Evolutionary conservation across 208 protist species (phyloP).

Genomic region (Crithidia acanthocephali): DNA sequence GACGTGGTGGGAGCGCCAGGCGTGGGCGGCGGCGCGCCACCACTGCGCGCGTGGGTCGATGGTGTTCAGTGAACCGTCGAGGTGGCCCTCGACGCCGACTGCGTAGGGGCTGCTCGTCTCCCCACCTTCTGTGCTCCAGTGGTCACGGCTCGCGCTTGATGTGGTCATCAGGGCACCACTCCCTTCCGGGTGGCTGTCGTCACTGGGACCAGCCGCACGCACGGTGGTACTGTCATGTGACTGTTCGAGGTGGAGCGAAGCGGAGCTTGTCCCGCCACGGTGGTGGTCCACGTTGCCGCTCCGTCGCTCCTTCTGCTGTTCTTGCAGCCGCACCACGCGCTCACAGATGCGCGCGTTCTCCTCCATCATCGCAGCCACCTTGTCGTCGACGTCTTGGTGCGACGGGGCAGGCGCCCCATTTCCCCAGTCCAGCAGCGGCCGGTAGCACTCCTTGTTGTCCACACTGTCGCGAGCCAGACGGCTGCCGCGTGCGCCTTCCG

Average conservation of each 20-base stretch:
- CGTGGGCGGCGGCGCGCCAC: conserved; percentile 70
- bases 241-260: too few species aligned
- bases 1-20: conserved; percentile 66
- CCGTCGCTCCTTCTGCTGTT: conserved; percentile 6
- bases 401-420: conserved; percentile 21
- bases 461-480: background rate
- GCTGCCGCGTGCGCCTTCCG: conserved; percentile 3
- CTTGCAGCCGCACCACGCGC: conserved; percentile 8
- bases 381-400: conserved; percentile 41
- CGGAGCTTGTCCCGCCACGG: background rate
- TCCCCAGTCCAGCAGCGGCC: conserved; percentile 23
- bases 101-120: background rate
- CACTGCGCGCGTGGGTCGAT: conserved; percentile 59
- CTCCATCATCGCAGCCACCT: conserved; percentile 54
- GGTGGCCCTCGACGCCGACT: background rate
- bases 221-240: background rate
- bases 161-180: background rate
- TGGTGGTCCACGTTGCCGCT: background rate
- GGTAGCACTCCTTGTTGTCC: background rate
- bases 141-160: background rate
- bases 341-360: conserved; percentile 53
- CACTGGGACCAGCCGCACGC: background rate
- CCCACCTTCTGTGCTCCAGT: background rate
- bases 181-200: background rate
- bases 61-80: conserved; percentile 7